Percentiles rank a stretch among this genome's conserved stretches.
phyloP scores from a whole-genome alignment of 1,284 basidiomycete genomes.

The Wallemia ichthyophaga region DNA sequence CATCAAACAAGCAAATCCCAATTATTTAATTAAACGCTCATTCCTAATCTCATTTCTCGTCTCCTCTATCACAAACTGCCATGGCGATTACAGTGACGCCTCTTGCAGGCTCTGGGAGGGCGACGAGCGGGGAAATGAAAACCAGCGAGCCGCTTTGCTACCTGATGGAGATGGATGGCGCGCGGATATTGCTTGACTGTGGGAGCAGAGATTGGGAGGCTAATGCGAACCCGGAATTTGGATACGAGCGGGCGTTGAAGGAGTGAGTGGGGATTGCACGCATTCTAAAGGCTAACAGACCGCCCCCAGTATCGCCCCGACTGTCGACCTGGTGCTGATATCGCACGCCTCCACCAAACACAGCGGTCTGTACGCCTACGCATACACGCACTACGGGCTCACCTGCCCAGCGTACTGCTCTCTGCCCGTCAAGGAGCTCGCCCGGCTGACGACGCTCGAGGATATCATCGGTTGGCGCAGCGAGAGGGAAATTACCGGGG shows the following conservation, averaged over 20 bases:
- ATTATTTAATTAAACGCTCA: too few species aligned
- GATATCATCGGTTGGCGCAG: conserved; percentile 48
- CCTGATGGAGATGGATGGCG: conserved; percentile 76
- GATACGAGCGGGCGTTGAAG: conserved; percentile 6
- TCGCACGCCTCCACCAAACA: conserved; percentile 78
- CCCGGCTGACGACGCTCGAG: conserved; percentile 54
- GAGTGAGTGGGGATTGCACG: too few species aligned
- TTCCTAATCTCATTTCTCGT: too few species aligned
- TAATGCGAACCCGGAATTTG: conserved; percentile 2
- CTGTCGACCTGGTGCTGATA: conserved; percentile 56
- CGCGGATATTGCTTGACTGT: conserved; percentile 75
- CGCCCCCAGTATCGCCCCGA: conserved; percentile 39
- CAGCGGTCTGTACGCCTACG: conserved; percentile 69
- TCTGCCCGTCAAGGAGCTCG: conserved; percentile 87
- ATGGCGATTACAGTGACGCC: background rate
- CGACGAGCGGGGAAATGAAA: background rate
- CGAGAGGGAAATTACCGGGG: conserved; percentile 32
- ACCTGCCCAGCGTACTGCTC: conserved; percentile 84
- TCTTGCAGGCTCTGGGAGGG: background rate
- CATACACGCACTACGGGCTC: conserved; percentile 56
- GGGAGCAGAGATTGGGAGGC: conserved; percentile 22
- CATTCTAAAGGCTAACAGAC: too few species aligned
- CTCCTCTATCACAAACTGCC: too few species aligned
- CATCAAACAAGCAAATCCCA: too few species aligned
- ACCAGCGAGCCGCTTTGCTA: conserved; percentile 23